Evolutionary conservation across 768 basidiomycete species (phyloP), one percentile per base, ranked within the genome.

Genomic region (Scleroderma citrinum): DNA sequence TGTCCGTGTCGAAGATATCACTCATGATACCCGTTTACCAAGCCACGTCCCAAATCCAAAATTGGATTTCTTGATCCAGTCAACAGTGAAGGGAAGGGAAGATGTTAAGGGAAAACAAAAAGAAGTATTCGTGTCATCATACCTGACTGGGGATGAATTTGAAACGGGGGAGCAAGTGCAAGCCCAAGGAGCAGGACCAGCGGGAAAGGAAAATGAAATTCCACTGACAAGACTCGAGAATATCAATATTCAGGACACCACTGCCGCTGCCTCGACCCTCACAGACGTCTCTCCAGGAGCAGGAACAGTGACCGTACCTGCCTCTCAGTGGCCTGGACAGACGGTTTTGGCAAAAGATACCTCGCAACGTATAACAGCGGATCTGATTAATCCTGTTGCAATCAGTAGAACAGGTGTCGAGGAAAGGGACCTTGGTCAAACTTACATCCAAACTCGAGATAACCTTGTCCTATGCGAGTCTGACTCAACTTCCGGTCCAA

Each of bases 81-180:
- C 21, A 21, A 24, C 24, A n/a, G 7, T 26, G 24, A 24, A 14
- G 40, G 40, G 24, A 14, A 42, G 24, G 14, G 31, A 29, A 24
- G 53, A 49, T 42, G 17, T 41, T 45, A 54, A 46, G 34, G 58
- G 46, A 14, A 59, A 55, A 36, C 32, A 34, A 29, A 50, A 41
- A 16, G 37, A 24, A n/a, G n/a, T 16, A 3, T 7, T 29, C 40
- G 6, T 26, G 4, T 23, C 16, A 11, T 6, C 23, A 24, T 42
- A 16, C 8, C 40, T 23, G 10, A n/a, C 24, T 14, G 24, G 16
- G 13, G 24, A 7, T 14, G 24, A 29, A 29, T 4, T 16, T 29
- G 23, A 24, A 11, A 21, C 8, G 8, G 40, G 24, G 2, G 24
- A 42, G 24, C 20, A 2, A 29, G 2, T 23, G 13, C 23, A 42